Conservation (phyloP, 2,329 filamentous ascomycete genomes). For the Alternaria alternata region DNA sequence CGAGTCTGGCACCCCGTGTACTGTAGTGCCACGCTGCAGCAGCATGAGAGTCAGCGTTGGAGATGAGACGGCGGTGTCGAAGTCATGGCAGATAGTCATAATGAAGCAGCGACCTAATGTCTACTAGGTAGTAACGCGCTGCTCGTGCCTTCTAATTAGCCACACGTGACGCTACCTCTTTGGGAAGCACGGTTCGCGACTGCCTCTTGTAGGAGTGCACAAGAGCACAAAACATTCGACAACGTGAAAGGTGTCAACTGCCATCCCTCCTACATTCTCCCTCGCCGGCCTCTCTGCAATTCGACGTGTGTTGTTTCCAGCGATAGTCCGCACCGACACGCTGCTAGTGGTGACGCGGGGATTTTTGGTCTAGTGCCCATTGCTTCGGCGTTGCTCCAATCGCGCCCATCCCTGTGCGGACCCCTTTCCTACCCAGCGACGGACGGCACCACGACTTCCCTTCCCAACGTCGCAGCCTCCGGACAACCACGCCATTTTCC, state of each 20-base stretch:
- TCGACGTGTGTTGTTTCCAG: conserved; percentile 6
- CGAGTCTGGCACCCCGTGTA: conserved; percentile 13
- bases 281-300: conserved; percentile 2
- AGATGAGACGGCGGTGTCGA: neutral
- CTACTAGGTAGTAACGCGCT: conserved; percentile 1
- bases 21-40: conserved; percentile 24
- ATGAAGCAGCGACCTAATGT: conserved; percentile 7
- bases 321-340: conserved; percentile 11
- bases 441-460: conserved; percentile 48
- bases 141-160: conserved; percentile 20
- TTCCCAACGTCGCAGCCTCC: conserved; percentile 43
- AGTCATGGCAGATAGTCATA: neutral
- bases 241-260: conserved; percentile 36
- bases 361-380: conserved; percentile 46
- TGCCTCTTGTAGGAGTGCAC: conserved; percentile 23
- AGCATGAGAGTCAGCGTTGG: conserved; percentile 2
- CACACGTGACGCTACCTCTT: conserved; percentile 43
- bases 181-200: conserved; percentile 35
- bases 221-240: conserved; percentile 22
- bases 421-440: conserved; percentile 47
- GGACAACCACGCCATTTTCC: conserved; percentile 38
- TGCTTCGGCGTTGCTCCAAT: conserved; percentile 46
- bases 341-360: conserved; percentile 32
- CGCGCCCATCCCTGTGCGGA: conserved; percentile 43
- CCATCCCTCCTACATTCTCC: conserved; percentile 16